phyloP scores from a whole-genome alignment of 192 early-diverging fungal species.

The Phlyctochytrium planicorne region DNA sequence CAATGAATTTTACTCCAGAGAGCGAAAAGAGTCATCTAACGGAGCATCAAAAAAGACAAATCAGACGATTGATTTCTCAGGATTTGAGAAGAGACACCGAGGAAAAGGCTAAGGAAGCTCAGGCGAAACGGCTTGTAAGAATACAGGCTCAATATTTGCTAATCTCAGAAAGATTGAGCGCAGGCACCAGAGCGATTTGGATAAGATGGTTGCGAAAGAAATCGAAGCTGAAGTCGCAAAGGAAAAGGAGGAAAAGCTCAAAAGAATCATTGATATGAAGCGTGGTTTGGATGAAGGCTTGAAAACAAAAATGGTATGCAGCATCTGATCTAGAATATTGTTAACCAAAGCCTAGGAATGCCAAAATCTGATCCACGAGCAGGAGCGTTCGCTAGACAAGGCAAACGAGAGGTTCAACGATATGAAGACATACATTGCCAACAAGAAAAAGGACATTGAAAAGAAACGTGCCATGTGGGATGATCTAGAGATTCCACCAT shows the following conservation, averaged over 20 bases:
- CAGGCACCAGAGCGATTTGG: not conserved
- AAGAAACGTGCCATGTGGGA: conserved; percentile 9
- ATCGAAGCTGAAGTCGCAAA: not conserved
- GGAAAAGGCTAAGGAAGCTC: not conserved
- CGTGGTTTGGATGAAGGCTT: not conserved
- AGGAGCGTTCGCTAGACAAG: conserved; percentile 12
- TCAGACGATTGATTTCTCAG: not conserved
- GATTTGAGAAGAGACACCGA: not conserved
- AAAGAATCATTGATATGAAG: conserved; percentile 14
- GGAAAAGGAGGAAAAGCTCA: conserved; percentile 4
- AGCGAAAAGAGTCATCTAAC: not conserved
- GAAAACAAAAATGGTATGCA: not conserved
- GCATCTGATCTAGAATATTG: not conserved
- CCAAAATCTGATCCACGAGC: conserved; percentile 6
- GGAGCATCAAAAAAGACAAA: not conserved
- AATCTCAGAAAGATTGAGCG: not conserved
- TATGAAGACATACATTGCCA: conserved; percentile 35
- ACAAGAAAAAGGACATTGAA: conserved; percentile 27
- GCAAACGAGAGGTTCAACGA: conserved; percentile 30
- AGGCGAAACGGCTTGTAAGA: too few species aligned
- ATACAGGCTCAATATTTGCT: not conserved
- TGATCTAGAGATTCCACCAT: not conserved
- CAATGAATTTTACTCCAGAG: not conserved
- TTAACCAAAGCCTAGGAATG: conserved; percentile 7
- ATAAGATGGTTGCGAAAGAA: not conserved